A percentile compares a stretch with the other conserved stretches of the same genome.
phyloP scores from a whole-genome alignment of 2,329 filamentous ascomycete species.

The Leptographium lundbergii region DNA sequence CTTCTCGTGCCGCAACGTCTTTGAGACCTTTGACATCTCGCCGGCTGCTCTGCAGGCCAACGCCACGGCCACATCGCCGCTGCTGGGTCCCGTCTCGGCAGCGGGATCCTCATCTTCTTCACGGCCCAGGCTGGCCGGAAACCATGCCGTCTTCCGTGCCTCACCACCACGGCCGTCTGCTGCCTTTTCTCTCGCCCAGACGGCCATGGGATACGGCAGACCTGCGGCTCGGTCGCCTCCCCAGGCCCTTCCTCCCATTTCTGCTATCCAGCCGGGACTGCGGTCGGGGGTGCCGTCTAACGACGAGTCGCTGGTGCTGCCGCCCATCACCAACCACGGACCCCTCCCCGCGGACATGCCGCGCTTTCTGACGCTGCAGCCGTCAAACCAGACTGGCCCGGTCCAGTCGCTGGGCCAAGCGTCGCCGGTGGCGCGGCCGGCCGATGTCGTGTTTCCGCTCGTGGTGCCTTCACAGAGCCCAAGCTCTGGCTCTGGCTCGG shows the following conservation, averaged over 20 bases:
- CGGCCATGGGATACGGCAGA: too few relatives aligned
- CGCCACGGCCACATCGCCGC: background rate
- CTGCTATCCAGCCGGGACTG: background rate
- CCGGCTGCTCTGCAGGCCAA: background rate
- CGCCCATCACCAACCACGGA: background rate
- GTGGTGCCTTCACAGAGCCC: background rate
- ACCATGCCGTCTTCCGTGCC: background rate
- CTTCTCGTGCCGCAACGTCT: background rate
- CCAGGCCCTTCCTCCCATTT: background rate
- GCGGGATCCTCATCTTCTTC: too few relatives aligned
- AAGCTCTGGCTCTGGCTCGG: too few relatives aligned
- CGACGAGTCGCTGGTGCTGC: background rate
- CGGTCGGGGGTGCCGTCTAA: background rate
- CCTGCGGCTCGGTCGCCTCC: background rate
- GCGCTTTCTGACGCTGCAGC: background rate
- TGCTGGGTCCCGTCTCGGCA: too few relatives aligned
- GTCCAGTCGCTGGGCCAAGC: background rate
- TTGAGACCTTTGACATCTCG: slow-evolving; percentile 1
- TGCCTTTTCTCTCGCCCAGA: too few relatives aligned
- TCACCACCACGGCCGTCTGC: background rate
- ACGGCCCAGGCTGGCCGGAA: too few relatives aligned
- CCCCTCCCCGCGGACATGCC: background rate
- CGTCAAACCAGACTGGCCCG: background rate
- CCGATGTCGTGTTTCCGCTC: background rate
- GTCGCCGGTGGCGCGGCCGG: background rate